Evolutionary conservation across 345 rosid species (phyloP).

Genomic region (Clarkia xantiana): DNA sequence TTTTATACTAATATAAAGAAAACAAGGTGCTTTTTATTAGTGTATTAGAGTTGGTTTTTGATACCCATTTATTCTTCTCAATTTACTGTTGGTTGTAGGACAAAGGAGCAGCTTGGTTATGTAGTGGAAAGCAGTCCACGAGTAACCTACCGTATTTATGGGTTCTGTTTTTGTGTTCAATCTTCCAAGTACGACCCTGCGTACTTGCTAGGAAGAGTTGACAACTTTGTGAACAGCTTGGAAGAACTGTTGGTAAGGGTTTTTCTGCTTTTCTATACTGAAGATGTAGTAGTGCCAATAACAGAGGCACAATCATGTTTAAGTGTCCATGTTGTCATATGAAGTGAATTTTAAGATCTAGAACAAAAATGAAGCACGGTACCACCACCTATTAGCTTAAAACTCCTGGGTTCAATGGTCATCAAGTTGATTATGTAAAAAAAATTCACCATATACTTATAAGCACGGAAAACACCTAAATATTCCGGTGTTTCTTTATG

Average conservation of each 20-base stretch:
- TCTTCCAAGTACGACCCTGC: slow-evolving; percentile 77
- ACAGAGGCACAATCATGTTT: too few relatives aligned
- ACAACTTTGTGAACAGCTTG: slow-evolving; percentile 56
- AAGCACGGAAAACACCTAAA: too few relatives aligned
- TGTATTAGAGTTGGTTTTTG: not conserved
- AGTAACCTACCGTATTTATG: slow-evolving; percentile 52
- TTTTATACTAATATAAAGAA: too few relatives aligned
- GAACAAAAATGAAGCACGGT: too few relatives aligned
- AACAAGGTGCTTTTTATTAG: too few relatives aligned
- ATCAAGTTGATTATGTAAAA: too few relatives aligned
- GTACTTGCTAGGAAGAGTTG: slow-evolving; percentile 61
- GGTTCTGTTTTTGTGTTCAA: slow-evolving; percentile 79
- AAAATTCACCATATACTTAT: too few relatives aligned
- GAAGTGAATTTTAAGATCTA: too few relatives aligned
- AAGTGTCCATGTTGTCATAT: not conserved
- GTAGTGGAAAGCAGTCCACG: slow-evolving; percentile 78
- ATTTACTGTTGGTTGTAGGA: slow-evolving; percentile 29
- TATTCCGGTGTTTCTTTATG: not conserved
- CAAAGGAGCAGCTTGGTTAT: slow-evolving; percentile 98
- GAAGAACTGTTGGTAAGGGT: slow-evolving; percentile 54
- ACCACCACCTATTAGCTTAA: too few relatives aligned
- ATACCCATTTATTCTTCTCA: slow-evolving; percentile 4
- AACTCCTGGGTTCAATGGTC: too few relatives aligned
- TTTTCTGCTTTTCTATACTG: slow-evolving; percentile 3
- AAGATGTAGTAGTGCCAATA: too few relatives aligned